Evolutionary conservation across 2,329 filamentous ascomycete genomes (phyloP).

Genomic region (Hypomyces rosellus): DNA sequence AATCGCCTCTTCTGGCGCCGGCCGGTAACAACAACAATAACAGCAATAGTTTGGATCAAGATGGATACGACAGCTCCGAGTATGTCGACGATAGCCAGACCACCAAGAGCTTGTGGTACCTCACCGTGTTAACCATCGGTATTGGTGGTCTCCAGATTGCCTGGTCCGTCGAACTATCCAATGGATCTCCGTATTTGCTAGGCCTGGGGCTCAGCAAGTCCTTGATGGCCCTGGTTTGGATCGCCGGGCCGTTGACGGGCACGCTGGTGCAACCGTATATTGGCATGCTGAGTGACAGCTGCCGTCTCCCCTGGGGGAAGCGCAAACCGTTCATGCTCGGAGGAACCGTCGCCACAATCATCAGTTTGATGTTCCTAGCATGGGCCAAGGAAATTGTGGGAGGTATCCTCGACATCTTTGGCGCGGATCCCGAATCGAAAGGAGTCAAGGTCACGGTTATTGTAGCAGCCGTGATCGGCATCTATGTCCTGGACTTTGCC

Average conservation of each 20-base stretch:
- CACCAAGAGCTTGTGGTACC: slow-evolving; percentile 77
- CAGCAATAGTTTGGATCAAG: slow-evolving; percentile 2
- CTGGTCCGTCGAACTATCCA: slow-evolving; percentile 91
- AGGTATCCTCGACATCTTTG: slow-evolving; percentile 62
- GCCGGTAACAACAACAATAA: slow-evolving; percentile 2
- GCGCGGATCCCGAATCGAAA: slow-evolving; percentile 57
- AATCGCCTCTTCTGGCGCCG: slow-evolving; percentile 24
- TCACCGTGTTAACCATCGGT: slow-evolving; percentile 78
- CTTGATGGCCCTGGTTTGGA: slow-evolving; percentile 77
- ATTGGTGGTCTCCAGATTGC: slow-evolving; percentile 88
- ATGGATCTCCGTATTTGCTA: slow-evolving; percentile 79
- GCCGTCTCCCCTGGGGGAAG: slow-evolving; percentile 67
- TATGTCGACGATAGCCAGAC: slow-evolving; percentile 39
- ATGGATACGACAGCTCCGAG: slow-evolving; percentile 6
- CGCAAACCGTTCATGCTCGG: slow-evolving; percentile 75
- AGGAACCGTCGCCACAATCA: slow-evolving; percentile 60
- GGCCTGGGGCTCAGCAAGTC: slow-evolving; percentile 79
- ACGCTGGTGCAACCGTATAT: slow-evolving; percentile 77
- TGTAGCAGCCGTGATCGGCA: slow-evolving; percentile 72
- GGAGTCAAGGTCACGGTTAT: slow-evolving; percentile 63
- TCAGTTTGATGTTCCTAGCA: slow-evolving; percentile 62
- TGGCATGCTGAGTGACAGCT: slow-evolving; percentile 75
- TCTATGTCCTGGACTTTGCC: slow-evolving; percentile 88
- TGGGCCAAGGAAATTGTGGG: slow-evolving; percentile 70
- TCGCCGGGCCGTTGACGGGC: slow-evolving; percentile 72